Evolutionary conservation across 2,329 filamentous ascomycete genomes (phyloP), one percentile per base, ranked within the genome.

Genomic region (Aspergillus sergii): DNA sequence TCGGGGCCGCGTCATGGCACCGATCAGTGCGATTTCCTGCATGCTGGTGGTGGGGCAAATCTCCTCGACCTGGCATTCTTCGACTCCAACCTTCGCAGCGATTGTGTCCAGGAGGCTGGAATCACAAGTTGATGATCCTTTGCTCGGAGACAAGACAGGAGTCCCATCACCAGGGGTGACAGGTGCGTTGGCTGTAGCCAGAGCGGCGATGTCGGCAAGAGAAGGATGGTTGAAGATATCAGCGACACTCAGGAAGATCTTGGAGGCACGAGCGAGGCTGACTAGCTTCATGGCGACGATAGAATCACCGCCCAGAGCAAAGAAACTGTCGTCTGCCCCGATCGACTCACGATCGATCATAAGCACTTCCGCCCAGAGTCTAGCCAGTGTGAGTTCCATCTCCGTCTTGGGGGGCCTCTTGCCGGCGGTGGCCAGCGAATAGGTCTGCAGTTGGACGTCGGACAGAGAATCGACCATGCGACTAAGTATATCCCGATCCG

Each of bases 201-300:
- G 45, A 48, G 45, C 45, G 7, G 45, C 45, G 45, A 48, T 48
- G 12, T 28, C 45, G 11, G 14, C 45, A 48, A 48, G 45, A 28
- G 23, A 21, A 48, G 45, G 45, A 28, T 48, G 23, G 23, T 48
- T 48, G 45, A 48, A 48, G 6, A 48, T 19, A 28, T 48, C 45
- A 19, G 45, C 23, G n/a, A 48, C 45, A 28, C 45, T 48, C 45
- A 48, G 10, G 11, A 28, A 21, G 23, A 48, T 14, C n/a, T 48
- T 48, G 14, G 45, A 48, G 11, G 45, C 23, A 48, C 66, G 62
- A 9, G 71, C 67, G 4, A 36, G 50, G 23, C 70, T 65, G 19
- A 67, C 66, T 6, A 74, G 64, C 54, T 66, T 67, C 69, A 74
- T 73, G 23, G 71, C 72, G 32, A 59, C 58, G 34, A 71, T 59